Base-by-base conservation (phyloP, 208 protist species). In the Trypanosoma vivax region DNA sequence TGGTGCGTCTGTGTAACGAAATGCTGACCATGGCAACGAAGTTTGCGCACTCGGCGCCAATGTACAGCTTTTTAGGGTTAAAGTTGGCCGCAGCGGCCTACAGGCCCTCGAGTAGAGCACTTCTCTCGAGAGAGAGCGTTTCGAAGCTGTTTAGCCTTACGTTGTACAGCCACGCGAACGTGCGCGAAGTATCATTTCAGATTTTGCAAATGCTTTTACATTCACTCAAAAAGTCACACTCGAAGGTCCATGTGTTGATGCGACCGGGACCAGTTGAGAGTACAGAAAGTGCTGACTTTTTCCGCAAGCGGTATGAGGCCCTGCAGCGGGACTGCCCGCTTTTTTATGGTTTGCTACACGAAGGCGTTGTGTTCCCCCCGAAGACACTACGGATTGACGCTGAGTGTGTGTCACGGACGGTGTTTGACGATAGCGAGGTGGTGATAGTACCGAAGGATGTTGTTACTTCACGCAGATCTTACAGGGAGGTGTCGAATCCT, bases 321-420 rank as follows among this genome's bases (percentile, higher is more conserved):
- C 19, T 67, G 27, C 53, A 41, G 4, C 45, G 24, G 13, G 31
- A 60, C 4, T 60, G 52, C 27, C 30, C 60, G 16, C 50, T 46
- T 19, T 67, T 67, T 67, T 59, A 38, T 34, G 51, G 50, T 1
- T 21, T 60, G 7, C 45, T 28, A 29, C 31, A 60, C 30, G n/a
- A 50, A 9, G 60, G 60, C 2, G 34, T 67, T 28, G 21, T 50
- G n/a, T 67, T 67, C 41, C 6, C 49, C 13, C 60, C 60, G 5
- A 57, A 58, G 29, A 7, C 19, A 14, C 39, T 67, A n/a, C 10
- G 42, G 11, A 25, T 67, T 10, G 60, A 67, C 28, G 38, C 37
- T 1, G 16, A 37, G 10, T 2, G 57, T 42, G 46, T 54, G 1
- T 25, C 14, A 10, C 25, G 35, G 9, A 39, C 48, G 24, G 49